Percentiles rank a stretch among this genome's conserved stretches.
These are phyloP conservation scores for Ichthyophthirius multifiliis DNA, from an alignment of 169 alveolate genomes.

Conservation along the genomic window DNA sequence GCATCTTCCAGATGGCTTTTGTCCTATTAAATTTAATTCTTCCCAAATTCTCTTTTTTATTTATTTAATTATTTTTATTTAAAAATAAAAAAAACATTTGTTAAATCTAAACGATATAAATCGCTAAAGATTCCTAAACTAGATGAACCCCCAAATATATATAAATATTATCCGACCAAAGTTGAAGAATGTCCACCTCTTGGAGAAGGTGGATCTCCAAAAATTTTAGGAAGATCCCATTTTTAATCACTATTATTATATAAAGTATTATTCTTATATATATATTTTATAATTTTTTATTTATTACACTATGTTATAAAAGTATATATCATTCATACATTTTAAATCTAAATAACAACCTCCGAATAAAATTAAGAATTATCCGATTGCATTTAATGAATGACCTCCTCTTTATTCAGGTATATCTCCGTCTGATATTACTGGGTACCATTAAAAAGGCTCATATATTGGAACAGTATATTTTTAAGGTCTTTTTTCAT, in stretches of 20 bases:
- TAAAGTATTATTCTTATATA: neutral
- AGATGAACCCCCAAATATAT: constrained; percentile 27
- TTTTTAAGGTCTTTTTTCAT: neutral
- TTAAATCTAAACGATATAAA: constrained; percentile 16
- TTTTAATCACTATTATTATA: constrained; percentile 4
- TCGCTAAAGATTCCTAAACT: constrained; percentile 15
- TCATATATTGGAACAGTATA: neutral
- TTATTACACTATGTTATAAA: constrained; percentile 1
- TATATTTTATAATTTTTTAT: neutral
- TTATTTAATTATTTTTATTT: neutral
- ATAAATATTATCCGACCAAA: constrained; percentile 19
- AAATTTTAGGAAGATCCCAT: constrained; percentile 18
- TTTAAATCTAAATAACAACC: constrained; percentile 39
- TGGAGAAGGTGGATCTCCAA: constrained; percentile 41
- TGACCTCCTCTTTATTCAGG: constrained; percentile 46
- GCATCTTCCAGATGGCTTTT: constrained; percentile 28
- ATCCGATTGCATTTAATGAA: constrained; percentile 29
- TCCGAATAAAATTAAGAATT: constrained; percentile 33
- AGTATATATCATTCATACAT: constrained; percentile 37
- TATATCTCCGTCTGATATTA: constrained; percentile 6
- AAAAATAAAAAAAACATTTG: neutral
- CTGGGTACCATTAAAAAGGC: constrained; percentile 33
- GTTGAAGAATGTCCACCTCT: constrained; percentile 36
- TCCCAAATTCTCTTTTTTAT: constrained; percentile 31
- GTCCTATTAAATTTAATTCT: constrained; percentile 30